Evolutionary conservation across 192 early-diverging fungal genomes (phyloP).

Genomic region (Gigaspora rosea): DNA sequence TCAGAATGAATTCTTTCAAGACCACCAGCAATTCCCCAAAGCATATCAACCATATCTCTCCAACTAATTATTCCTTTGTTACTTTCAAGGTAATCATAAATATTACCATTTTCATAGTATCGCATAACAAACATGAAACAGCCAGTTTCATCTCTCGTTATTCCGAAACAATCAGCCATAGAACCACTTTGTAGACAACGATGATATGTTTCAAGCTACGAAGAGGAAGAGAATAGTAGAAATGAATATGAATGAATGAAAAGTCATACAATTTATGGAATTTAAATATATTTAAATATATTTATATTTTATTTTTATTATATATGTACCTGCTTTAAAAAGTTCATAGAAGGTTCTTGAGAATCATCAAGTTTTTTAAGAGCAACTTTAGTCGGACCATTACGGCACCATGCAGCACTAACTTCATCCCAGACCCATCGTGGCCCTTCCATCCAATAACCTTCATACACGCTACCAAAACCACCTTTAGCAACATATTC

Average conservation of each 20-base stretch:
- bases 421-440: neutral
- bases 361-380: too few relatives aligned
- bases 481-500: neutral
- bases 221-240: neutral
- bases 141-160: neutral
- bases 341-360: too few relatives aligned
- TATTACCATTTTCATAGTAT: neutral
- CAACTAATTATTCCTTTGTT: neutral
- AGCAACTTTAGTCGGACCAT: too few relatives aligned
- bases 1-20: neutral
- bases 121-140: constrained; percentile 8
- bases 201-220: too few relatives aligned
- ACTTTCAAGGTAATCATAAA: neutral
- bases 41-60: constrained; percentile 2
- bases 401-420: too few relatives aligned
- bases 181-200: neutral
- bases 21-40: constrained; percentile 2
- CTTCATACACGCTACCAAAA: neutral
- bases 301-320: too few relatives aligned
- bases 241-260: neutral
- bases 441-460: neutral
- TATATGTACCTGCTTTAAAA: too few relatives aligned
- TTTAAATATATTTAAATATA: too few relatives aligned
- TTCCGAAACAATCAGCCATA: neutral
- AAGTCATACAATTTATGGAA: too few relatives aligned